phyloP scores from a whole-genome alignment of 179 eudicot genomes.

The Actinidia chinensis region DNA sequence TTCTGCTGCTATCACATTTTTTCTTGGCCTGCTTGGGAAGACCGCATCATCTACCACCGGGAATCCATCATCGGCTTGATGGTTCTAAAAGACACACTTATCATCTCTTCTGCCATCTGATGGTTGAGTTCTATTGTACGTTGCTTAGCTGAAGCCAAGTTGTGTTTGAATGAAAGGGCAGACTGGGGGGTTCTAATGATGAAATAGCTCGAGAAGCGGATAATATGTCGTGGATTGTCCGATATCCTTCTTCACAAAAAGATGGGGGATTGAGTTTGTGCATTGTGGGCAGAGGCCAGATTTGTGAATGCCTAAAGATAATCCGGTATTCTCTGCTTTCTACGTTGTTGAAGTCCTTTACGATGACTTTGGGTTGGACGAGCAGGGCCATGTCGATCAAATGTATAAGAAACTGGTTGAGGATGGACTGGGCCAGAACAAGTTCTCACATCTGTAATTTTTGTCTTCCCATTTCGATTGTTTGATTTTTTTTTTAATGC shows the following conservation, averaged over 20 bases:
- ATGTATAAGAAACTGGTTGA: conserved; percentile 77
- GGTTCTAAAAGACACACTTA: no score
- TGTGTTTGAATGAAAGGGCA: conserved; percentile 58
- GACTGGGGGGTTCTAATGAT: conserved; percentile 69
- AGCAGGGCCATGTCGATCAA: conserved; percentile 60
- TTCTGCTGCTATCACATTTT: conserved; percentile 76
- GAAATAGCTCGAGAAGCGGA: conserved; percentile 93
- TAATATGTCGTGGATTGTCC: conserved; percentile 84
- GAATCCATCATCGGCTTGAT: no score
- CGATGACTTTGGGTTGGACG: conserved; percentile 91
- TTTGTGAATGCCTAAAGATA: conserved; percentile 73
- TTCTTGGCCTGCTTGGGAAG: conserved; percentile 64
- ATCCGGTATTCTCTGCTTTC: conserved; percentile 62
- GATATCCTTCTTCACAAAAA: conserved; percentile 73
- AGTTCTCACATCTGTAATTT: conserved; percentile 54
- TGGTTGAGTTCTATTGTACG: no score
- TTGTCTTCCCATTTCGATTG: background rate
- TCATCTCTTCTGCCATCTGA: no score
- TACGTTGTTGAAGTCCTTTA: conserved; percentile 86
- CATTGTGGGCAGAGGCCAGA: conserved; percentile 79
- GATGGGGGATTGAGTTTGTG: conserved; percentile 78
- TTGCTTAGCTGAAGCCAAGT: no score
- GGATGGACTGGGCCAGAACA: conserved; percentile 83
- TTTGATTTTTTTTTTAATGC: background rate
- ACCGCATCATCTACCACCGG: conserved; percentile 47